A percentile compares a stretch with the other conserved stretches of the same genome.
phyloP scores from a whole-genome alignment of 2,329 filamentous ascomycete species.

The Penicillium digitatum region DNA sequence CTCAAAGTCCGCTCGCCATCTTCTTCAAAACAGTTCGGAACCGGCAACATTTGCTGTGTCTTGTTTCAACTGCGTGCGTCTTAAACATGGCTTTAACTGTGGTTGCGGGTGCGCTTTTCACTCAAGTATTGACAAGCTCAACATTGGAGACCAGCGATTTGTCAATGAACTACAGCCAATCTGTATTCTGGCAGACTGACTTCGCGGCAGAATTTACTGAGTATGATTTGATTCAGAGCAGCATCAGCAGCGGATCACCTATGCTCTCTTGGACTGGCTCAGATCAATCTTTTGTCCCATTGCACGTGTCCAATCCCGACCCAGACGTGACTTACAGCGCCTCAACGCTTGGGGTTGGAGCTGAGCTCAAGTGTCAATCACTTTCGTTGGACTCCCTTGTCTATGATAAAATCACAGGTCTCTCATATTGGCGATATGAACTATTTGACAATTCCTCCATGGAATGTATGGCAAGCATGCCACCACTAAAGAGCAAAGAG shows the following conservation, averaged over 20 bases:
- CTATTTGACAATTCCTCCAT: conserved; percentile 23
- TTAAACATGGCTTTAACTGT: conserved; percentile 30
- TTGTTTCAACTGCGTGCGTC: conserved; percentile 32
- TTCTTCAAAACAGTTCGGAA: conserved; percentile 29
- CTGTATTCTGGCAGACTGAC: conserved; percentile 27
- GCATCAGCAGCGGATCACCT: conserved; percentile 33
- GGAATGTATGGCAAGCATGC: conserved; percentile 29
- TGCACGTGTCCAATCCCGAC: conserved; percentile 21
- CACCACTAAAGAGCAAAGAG: conserved; percentile 17
- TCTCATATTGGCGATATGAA: conserved; percentile 26
- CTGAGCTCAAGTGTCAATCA: conserved; percentile 23
- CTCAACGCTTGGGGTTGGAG: conserved; percentile 29
- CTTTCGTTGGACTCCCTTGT: conserved; percentile 19
- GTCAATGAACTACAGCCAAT: conserved; percentile 30
- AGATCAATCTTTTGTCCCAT: conserved; percentile 31
- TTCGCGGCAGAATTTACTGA: conserved; percentile 35
- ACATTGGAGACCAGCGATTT: conserved; percentile 23
- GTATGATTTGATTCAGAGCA: conserved; percentile 35
- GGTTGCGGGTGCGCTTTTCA: conserved; percentile 35
- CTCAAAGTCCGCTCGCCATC: conserved; percentile 31
- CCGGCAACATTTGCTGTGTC: conserved; percentile 25
- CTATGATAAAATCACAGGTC: conserved; percentile 10
- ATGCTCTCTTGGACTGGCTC: conserved; percentile 33
- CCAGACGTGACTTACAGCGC: conserved; percentile 27
- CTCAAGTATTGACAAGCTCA: conserved; percentile 29